A percentile compares a stretch with the other conserved stretches of the same genome.
Evolutionary conservation across 371 early-diverging fungal genomes (phyloP).

Genomic region (Neoconidiobolus thromboides): DNA sequence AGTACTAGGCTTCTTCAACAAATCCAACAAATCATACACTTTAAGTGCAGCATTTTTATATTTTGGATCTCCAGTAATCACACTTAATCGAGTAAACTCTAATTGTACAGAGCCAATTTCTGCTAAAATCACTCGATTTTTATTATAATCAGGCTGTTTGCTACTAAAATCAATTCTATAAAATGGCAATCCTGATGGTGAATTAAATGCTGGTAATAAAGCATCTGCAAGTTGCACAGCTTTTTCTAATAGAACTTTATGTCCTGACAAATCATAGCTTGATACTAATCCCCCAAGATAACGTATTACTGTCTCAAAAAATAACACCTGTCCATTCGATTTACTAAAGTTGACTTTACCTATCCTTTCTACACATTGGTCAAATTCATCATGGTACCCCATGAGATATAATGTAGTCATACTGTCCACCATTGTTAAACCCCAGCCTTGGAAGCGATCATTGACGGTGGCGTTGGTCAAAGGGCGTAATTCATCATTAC

Average conservation of each 20-base stretch:
- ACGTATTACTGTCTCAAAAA: conserved; percentile 62
- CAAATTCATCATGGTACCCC: conserved; percentile 27
- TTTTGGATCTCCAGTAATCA: conserved; percentile 38
- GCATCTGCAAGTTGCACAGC: conserved; percentile 28
- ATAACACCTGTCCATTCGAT: conserved; percentile 16
- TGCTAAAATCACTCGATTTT: conserved; percentile 23
- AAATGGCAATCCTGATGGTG: conserved; percentile 32
- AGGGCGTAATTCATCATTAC: conserved; percentile 34
- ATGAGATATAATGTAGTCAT: conserved; percentile 64
- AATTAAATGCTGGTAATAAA: conserved; percentile 35
- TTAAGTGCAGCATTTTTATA: conserved; percentile 30
- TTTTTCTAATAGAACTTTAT: conserved; percentile 17
- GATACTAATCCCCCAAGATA: conserved; percentile 44
- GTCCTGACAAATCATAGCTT: conserved; percentile 28
- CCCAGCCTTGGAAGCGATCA: conserved; percentile 24
- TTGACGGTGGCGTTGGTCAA: conserved; percentile 22
- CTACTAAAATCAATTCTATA: conserved; percentile 14
- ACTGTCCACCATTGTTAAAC: conserved; percentile 58
- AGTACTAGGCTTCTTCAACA: conserved; percentile 22
- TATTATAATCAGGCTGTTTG: neutral
- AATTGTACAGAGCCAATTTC: conserved; percentile 74
- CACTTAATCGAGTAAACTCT: conserved; percentile 62
- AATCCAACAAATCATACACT: neutral
- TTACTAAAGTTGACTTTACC: conserved; percentile 22
- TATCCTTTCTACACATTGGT: conserved; percentile 36